Evolutionary conservation across 176 grass and related monocot genomes (phyloP).

Genomic region (Olyra latifolia): DNA sequence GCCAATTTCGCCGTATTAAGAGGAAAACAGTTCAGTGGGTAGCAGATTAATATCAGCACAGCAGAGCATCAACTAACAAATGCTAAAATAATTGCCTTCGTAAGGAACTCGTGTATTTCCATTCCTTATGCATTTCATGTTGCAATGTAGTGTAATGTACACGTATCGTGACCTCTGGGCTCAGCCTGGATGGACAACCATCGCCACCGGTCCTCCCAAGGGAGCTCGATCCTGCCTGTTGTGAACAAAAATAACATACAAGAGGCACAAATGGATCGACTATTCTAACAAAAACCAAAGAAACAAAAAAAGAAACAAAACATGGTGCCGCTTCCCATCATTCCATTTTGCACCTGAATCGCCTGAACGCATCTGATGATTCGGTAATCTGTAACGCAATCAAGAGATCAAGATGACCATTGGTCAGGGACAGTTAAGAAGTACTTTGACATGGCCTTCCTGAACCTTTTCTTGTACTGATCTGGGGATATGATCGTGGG

Average conservation of each 20-base stretch:
- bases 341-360: slow-evolving; percentile 27
- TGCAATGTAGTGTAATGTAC: slow-evolving; percentile 48
- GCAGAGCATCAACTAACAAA: not conserved
- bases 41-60: not conserved
- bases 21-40: not conserved
- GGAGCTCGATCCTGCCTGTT: slow-evolving; percentile 41
- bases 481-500: slow-evolving; percentile 84
- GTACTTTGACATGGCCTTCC: slow-evolving; percentile 98
- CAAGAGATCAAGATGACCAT: slow-evolving; percentile 65
- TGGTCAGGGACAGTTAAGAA: slow-evolving; percentile 87
- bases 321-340: slow-evolving; percentile 1
- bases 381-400: slow-evolving; percentile 28
- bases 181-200: slow-evolving; percentile 22
- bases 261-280: slow-evolving; percentile 49
- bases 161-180: slow-evolving; percentile 38
- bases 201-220: not conserved
- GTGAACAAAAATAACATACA: slow-evolving; percentile 58
- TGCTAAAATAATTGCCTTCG: not conserved
- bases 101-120: slow-evolving; percentile 21
- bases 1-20: not conserved
- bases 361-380: slow-evolving; percentile 24
- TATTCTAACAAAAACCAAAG: slow-evolving; percentile 35
- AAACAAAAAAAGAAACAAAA: not conserved
- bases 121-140: slow-evolving; percentile 41
- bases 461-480: slow-evolving; percentile 95